Evolutionary conservation across 306 rosid genomes (phyloP), one percentile per base, ranked within the genome.

Genomic region (Crataegus laevigata): DNA sequence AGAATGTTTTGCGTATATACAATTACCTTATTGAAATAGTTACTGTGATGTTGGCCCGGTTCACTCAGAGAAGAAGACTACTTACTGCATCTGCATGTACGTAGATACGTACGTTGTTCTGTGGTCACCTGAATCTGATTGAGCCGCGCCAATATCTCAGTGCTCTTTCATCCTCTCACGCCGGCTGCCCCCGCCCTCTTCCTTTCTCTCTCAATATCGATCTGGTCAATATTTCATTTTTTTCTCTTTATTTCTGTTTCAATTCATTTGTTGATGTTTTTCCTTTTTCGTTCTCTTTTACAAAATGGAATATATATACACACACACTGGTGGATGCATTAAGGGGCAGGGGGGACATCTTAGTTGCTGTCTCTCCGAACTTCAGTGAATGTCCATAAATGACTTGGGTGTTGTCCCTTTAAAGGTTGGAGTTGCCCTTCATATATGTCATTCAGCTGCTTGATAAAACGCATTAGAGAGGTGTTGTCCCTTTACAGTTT

Each of bases 141-240:
- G 88, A 85, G 86, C 86, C 88, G 88, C 54, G 88, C 82, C 88
- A 85, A 79, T 85, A 85, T 82, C 88, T 69, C 61, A 52, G 84
- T 82, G 40, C 80, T 82, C 69, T 82, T 82, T 85, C 77, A 15
- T 85, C 29, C n/a, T 42, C 57, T 43, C 30, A 45, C 4, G 21
- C 6, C 21, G 8, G 54, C 8, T 4, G 51, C 30, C 68, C 17
- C 18, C 21, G 1, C 30, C 65, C 36, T 26, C 14, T 57, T 57
- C 62, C 8, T 3, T 3, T 29, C 62, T 57, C 2, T 6, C 8
- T 47, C 21, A 18, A 47, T 15, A 15, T 47, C 54, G 54, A 47
- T 57, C 28, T 57, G 36, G 36, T 26, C 8, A 25, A 10, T 3
- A 14, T 28, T 13, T 61, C 66, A 25, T 5, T 30, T 26, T 24